Percentiles rank a stretch among this genome's conserved stretches.
Evolutionary conservation across 2,329 filamentous ascomycete genomes (phyloP).

Genomic region (Botrytis medusae): DNA sequence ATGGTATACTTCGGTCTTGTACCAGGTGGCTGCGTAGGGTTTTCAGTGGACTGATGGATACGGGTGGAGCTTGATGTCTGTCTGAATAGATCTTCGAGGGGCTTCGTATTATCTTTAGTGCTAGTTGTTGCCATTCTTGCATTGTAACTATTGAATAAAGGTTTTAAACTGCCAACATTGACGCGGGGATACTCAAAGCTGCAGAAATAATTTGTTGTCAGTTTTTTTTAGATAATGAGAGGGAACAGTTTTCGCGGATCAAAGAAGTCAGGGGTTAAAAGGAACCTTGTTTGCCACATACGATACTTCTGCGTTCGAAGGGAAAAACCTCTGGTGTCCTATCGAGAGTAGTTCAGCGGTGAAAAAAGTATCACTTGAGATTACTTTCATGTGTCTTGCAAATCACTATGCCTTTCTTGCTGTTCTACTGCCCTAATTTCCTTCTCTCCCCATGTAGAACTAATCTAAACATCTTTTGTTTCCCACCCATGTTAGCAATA

Average conservation of each 20-base stretch:
- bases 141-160: neutral
- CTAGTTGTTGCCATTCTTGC: neutral
- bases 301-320: neutral
- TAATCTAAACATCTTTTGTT: no score
- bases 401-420: no score
- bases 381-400: no score
- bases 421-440: no score
- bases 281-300: neutral
- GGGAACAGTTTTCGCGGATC: fast-evolving
- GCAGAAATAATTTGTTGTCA: neutral
- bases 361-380: no score
- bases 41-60: neutral
- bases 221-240: neutral
- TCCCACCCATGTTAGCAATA: no score
- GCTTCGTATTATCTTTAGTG: neutral
- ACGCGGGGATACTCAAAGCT: neutral
- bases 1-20: neutral
- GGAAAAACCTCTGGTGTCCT: no score
- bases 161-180: no score
- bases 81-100: neutral
- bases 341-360: no score
- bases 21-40: neutral
- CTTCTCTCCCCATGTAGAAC: no score
- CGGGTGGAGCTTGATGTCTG: neutral
- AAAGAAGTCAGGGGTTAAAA: neutral